Evolutionary conservation across 768 basidiomycete genomes (phyloP).

Genomic region (Leccinum variicolor): DNA sequence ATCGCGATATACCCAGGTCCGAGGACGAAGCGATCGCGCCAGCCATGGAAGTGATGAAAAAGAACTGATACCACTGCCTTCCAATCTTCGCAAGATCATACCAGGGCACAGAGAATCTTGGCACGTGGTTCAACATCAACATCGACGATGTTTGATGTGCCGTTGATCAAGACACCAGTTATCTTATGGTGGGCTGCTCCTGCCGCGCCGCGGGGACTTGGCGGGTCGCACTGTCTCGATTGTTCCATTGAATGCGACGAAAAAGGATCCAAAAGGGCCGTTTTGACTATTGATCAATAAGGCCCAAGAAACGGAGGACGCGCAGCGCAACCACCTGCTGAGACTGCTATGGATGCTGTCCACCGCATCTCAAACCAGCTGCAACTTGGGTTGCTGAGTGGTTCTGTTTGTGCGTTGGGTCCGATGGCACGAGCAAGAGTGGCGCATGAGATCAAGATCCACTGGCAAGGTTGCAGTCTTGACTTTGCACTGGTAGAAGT

Average conservation of each 20-base stretch:
- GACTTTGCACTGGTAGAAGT: not conserved
- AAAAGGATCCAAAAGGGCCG: constrained; percentile 34
- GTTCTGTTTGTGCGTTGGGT: too few relatives aligned
- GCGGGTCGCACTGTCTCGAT: constrained; percentile 61
- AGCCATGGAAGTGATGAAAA: not conserved
- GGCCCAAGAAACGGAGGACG: constrained; percentile 32
- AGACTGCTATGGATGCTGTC: constrained; percentile 64
- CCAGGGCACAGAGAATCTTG: too few relatives aligned
- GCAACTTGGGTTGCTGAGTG: too few relatives aligned
- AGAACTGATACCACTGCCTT: not conserved
- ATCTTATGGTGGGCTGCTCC: constrained; percentile 50
- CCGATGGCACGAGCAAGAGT: constrained; percentile 12
- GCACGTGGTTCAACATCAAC: too few relatives aligned
- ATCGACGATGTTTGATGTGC: too few relatives aligned
- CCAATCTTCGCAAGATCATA: too few relatives aligned
- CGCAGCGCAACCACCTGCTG: constrained; percentile 54
- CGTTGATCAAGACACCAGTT: not conserved
- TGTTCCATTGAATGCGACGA: constrained; percentile 44
- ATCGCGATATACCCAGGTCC: not conserved
- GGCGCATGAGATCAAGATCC: constrained; percentile 17
- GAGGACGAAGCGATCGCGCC: not conserved
- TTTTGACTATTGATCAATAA: constrained; percentile 47
- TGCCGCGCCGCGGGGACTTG: constrained; percentile 72
- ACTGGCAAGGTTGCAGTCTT: constrained; percentile 3
- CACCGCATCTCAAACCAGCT: constrained; percentile 38